Base-by-base conservation (phyloP, 1,284 basidiomycete genomes). In the Ustilago vetiveriae region DNA sequence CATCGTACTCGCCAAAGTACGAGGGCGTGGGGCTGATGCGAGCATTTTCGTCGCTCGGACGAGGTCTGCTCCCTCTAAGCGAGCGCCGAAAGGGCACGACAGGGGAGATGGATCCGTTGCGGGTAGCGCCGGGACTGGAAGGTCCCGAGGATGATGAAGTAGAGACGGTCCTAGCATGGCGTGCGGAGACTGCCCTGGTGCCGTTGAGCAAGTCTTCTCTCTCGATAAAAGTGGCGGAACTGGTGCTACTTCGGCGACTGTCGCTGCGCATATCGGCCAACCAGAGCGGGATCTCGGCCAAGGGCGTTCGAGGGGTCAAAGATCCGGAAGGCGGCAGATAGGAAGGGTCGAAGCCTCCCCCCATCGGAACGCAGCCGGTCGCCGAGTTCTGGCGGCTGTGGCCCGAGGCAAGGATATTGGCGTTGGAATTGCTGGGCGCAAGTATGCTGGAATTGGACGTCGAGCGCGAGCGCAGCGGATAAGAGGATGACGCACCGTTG, bases 261-360 rank as follows among this genome's bases (percentile, higher is more conserved):
- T 62, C 50, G 41, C 68, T 71, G 6, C 68, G 48, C 68, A 71
- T 71, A 19, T 71, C 68, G 4, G 68, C 63, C 4, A 71, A 21
- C 68, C 68, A 71, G 11, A 71, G 54, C 6, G 68, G 68, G 27
- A 71, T 71, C 43, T 71, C 68, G 6, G 68, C 68, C 22, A 71
- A 41, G 7, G 68, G 68, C 36, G 68, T 71, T 7, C 68, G 21
- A 2, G 68, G 58, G 21, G 58, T 71, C 29, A 63, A 66, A 49
- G 56, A 49, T 22, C 63, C 62, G 11, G 67, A 65, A 21, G 62
- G 53, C 30, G 59, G 59, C 35, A 53, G 46, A 22, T 36, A 43
- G 27, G 44, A 29, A 4, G 67, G 55, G 27, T 68, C 54, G 11
- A 62, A 62, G n/a, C 54, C 54, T 45, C 54, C 51, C 2, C 40